Evolutionary conservation across 2,329 filamentous ascomycete species (phyloP).

Genomic region (Cytospora paraplurivora): DNA sequence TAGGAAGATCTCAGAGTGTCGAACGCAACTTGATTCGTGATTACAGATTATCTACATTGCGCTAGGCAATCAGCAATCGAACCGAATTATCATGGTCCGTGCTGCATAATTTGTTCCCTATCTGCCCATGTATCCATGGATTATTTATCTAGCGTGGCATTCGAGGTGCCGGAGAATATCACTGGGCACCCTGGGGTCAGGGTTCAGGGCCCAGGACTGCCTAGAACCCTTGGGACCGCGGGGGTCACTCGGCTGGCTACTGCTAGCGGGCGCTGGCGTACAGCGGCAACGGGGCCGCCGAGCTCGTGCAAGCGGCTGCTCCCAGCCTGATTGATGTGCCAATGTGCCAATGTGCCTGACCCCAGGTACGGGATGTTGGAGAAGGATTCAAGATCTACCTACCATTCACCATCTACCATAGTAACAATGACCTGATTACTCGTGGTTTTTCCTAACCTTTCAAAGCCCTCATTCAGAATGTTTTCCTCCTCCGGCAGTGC

Average conservation of each 20-base stretch:
- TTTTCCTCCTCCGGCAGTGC: conserved; percentile 66
- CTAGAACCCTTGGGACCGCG: background rate
- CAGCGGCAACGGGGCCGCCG: conserved; percentile 2
- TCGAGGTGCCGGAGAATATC: background rate
- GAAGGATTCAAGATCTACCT: conserved; percentile 14
- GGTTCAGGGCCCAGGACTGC: background rate
- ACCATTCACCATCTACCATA: conserved; percentile 1
- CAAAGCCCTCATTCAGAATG: conserved; percentile 44
- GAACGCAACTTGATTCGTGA: background rate
- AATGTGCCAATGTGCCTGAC: no score
- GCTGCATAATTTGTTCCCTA: no score
- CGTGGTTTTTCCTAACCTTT: background rate
- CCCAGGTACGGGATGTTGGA: background rate
- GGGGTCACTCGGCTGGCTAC: background rate
- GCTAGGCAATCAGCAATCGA: background rate
- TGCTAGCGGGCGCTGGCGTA: background rate
- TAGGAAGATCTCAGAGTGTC: background rate
- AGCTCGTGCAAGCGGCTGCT: conserved; percentile 10
- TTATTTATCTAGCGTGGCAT: background rate
- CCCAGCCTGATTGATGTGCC: conserved; percentile 1
- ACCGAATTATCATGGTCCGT: no score
- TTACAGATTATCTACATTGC: background rate
- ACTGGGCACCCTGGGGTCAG: background rate
- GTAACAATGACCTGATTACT: conserved; percentile 27
- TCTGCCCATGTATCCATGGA: no score